Conservation (phyloP, 176 grass and related monocot genomes). For the Leersia perrieri region DNA sequence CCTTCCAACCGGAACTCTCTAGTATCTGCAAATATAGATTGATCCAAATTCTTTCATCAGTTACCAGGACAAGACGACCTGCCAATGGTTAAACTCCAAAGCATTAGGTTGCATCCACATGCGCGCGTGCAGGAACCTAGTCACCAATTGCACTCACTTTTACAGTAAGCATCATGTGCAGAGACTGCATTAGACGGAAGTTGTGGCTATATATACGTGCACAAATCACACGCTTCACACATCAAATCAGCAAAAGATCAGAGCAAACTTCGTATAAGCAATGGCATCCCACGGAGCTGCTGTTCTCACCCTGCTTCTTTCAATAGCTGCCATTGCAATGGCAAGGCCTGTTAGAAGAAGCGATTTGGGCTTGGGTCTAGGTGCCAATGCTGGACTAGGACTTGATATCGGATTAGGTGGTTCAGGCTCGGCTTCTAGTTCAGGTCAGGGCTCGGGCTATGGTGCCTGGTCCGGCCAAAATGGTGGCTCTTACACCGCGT, state of each 20-base stretch:
- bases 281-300: conserved; percentile 36
- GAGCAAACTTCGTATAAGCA: background rate
- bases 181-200: conserved; percentile 13
- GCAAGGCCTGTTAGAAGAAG: conserved; percentile 54
- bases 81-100: conserved; percentile 58
- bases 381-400: conserved; percentile 30
- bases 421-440: conserved; percentile 7
- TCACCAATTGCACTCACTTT: conserved; percentile 31
- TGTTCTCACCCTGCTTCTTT: conserved; percentile 26
- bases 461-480: conserved; percentile 35
- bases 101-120: conserved; percentile 54
- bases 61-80: conserved; percentile 17
- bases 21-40: conserved; percentile 3
- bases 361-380: conserved; percentile 42
- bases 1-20: conserved; percentile 1
- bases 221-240: background rate
- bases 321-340: background rate
- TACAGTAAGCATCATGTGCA: conserved; percentile 53
- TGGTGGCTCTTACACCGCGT: conserved; percentile 28
- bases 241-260: background rate
- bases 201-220: conserved; percentile 34
- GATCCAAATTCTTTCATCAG: conserved; percentile 22
- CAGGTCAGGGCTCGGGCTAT: conserved; percentile 38
- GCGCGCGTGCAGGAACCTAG: conserved; percentile 23
- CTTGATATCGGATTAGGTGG: conserved; percentile 42